A percentile compares a stretch with the other conserved stretches of the same genome.
These are phyloP conservation scores for Mollisiaceae sp. DNA, from an alignment of 2,329 filamentous ascomycete genomes.

Conservation along the genomic window DNA sequence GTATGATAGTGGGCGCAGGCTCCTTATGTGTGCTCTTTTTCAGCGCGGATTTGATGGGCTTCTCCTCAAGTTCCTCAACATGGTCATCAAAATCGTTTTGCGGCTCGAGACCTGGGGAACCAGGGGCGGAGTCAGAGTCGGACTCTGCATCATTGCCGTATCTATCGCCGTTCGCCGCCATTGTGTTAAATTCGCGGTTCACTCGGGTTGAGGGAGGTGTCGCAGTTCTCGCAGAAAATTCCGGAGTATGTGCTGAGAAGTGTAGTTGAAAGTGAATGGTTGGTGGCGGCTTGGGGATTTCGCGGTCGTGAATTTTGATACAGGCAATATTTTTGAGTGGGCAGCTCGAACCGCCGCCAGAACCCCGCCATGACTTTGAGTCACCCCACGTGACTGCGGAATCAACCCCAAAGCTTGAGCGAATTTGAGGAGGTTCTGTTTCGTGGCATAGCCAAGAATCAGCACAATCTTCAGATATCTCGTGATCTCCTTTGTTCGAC, in stretches of 20 bases:
- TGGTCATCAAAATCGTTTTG: slow-evolving; percentile 62
- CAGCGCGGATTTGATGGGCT: slow-evolving; percentile 81
- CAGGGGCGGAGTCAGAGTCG: slow-evolving; percentile 61
- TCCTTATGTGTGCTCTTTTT: slow-evolving; percentile 72
- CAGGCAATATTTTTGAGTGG: slow-evolving; percentile 18
- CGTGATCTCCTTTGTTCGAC: not conserved
- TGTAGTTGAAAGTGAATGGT: slow-evolving; percentile 20
- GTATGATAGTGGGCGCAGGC: slow-evolving; percentile 61
- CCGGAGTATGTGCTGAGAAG: slow-evolving; percentile 17
- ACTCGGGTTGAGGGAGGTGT: not conserved
- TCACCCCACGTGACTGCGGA: not conserved
- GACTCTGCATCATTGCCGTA: slow-evolving; percentile 74
- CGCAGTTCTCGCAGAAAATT: not conserved
- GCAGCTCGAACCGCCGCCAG: slow-evolving; percentile 1
- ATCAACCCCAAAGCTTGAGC: not conserved
- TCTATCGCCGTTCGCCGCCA: slow-evolving; percentile 60
- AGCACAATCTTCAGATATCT: not conserved
- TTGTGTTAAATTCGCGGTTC: slow-evolving; percentile 31
- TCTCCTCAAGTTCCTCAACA: slow-evolving; percentile 61
- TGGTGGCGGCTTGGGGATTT: slow-evolving; percentile 25
- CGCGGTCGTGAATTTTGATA: slow-evolving; percentile 11
- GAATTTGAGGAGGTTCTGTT: not conserved
- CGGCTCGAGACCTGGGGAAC: slow-evolving; percentile 55
- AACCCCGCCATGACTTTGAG: slow-evolving; percentile 8
- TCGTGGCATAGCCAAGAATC: not conserved